Conservation (phyloP, 768 basidiomycete genomes). For the Termitomyces sp. region DNA sequence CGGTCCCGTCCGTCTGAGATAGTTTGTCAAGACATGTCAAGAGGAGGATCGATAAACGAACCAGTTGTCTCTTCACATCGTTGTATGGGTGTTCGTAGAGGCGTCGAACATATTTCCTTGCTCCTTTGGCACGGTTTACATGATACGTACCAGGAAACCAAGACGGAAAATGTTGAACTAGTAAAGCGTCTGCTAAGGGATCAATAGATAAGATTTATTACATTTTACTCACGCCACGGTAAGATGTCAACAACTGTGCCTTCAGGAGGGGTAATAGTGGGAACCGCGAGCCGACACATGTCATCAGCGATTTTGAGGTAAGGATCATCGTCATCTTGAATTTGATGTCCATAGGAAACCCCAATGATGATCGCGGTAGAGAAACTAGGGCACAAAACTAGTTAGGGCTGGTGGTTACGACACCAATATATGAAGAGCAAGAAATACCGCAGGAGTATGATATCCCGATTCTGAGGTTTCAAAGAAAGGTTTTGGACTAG, state of each 20-base stretch:
- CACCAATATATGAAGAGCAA: constrained; percentile 3
- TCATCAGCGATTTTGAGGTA: constrained; percentile 19
- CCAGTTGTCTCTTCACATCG: constrained; percentile 15
- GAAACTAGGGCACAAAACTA: constrained; percentile 17
- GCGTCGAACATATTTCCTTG: constrained; percentile 1
- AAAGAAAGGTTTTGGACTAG: constrained; percentile 26
- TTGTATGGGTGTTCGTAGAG: constrained; percentile 13
- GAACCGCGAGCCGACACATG: constrained; percentile 4
- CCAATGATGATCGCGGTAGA: constrained; percentile 19
- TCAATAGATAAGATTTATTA: constrained; percentile 5
- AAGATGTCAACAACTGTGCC: constrained; percentile 19
- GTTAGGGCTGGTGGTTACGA: background rate
- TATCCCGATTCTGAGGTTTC: constrained; percentile 15
- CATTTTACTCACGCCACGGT: constrained; percentile 16
- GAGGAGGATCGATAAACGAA: background rate
- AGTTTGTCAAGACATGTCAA: background rate
- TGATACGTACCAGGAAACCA: constrained; percentile 23
- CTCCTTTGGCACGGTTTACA: constrained; percentile 10
- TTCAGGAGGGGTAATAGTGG: constrained; percentile 15
- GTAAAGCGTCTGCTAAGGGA: background rate
- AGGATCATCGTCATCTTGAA: constrained; percentile 20
- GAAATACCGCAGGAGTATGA: constrained; percentile 5
- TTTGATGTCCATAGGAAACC: constrained; percentile 22
- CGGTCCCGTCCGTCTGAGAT: constrained; percentile 12
- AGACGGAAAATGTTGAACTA: constrained; percentile 12